Evolutionary conservation across 2,329 filamentous ascomycete species (phyloP).

Genomic region (Neofusicoccum umdonicola): DNA sequence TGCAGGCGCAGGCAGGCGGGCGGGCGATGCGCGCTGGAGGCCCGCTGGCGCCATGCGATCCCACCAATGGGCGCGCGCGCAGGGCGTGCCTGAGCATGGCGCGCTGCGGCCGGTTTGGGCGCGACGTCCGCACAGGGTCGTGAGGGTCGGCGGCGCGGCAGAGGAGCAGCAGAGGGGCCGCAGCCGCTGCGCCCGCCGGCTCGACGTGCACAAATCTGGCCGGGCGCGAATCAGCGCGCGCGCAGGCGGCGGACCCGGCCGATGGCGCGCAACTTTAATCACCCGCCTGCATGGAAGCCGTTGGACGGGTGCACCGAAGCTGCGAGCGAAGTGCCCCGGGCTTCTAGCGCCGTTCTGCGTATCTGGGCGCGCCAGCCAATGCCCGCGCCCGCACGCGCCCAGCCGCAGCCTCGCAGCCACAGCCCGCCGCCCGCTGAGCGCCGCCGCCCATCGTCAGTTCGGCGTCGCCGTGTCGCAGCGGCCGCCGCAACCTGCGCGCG

Average conservation of each 20-base stretch:
- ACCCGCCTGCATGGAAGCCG: constrained; percentile 15
- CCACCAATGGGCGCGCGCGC: background rate
- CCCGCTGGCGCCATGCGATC: constrained; percentile 8
- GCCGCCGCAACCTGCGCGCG: too few relatives aligned
- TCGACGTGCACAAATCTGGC: constrained; percentile 8
- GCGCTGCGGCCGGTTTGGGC: constrained; percentile 1
- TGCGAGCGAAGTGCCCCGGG: constrained; percentile 12
- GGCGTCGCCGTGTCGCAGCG: constrained; percentile 2
- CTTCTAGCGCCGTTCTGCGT: constrained; percentile 11
- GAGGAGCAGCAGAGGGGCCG: constrained; percentile 1
- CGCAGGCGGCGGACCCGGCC: constrained; percentile 9
- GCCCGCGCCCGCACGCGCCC: background rate
- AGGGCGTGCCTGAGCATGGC: constrained; percentile 3
- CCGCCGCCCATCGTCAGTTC: background rate
- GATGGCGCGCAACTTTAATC: constrained; percentile 12
- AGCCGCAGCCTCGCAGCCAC: background rate
- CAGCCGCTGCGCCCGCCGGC: constrained; percentile 7
- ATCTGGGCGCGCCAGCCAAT: background rate
- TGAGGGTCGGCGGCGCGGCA: background rate
- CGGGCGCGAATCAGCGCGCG: background rate
- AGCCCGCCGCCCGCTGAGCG: background rate
- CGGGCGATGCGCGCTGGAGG: background rate
- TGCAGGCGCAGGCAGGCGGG: background rate
- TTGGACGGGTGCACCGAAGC: constrained; percentile 11
- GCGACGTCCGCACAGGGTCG: background rate